Evolutionary conservation across 1,284 basidiomycete species (phyloP), one percentile per base, ranked within the genome.

Genomic region (Irpex sp.): DNA sequence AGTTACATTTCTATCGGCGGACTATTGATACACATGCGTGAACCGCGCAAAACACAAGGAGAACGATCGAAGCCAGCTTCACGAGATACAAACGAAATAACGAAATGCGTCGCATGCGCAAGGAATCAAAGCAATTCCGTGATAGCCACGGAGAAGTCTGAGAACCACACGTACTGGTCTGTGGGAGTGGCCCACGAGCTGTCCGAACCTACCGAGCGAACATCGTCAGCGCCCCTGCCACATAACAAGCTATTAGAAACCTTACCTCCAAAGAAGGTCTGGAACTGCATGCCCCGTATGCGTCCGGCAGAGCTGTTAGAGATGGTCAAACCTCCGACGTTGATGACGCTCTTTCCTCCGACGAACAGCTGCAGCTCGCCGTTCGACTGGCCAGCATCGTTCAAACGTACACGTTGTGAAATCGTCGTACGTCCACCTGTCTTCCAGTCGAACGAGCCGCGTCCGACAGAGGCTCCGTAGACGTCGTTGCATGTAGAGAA

Each of bases 221-320:
- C 42, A 59, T 9, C 45, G 49, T 45, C 37, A 47, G 51, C 54
- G 57, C 14, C 55, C 14, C 10, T 52, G 48, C 42, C 65, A 48
- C 36, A 51, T 53, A 56, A 14, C 55, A 21, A 12, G 33, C 5
- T 6, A 45, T 14, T 12, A 45, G 14, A 12, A 28, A 57, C 21
- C 66, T 72, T 61, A 80, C 85, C 87, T 73, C 87, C 86, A 68
- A 88, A 88, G 74, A 89, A 88, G 28, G 86, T 87, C 58, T 68
- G 67, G 56, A 68, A 61, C 59, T 63, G 60, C 45, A 68, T 60
- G 14, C 67, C 67, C 9, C 65, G 55, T 45, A 68, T 64, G 18
- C 67, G 56, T 0, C 67, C 65, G 42, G 83, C 84, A 59, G 21
- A 42, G 48, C 21, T 57, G 57, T 63, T 45, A 8, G 35, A 45